phyloP scores from a whole-genome alignment of 2,329 filamentous ascomycete species.

The Penicillium sp. region DNA sequence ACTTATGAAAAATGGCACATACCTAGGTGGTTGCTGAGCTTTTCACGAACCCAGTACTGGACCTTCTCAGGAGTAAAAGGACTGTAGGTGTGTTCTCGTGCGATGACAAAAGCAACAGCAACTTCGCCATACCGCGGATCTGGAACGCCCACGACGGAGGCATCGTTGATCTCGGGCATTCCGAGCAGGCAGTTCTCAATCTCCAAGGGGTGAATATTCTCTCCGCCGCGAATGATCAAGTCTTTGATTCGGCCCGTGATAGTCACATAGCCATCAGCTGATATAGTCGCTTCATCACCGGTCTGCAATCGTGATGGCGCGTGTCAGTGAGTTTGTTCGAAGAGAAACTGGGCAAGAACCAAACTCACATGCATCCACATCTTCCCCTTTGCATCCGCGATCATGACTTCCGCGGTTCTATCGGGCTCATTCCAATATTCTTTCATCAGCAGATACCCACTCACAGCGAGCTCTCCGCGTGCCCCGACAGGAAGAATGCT shows the following conservation, averaged over 20 bases:
- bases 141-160: slow-evolving; percentile 74
- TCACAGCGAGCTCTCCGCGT: slow-evolving; percentile 73
- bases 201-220: slow-evolving; percentile 93
- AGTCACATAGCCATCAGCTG: slow-evolving; percentile 71
- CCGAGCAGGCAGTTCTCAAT: slow-evolving; percentile 81
- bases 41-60: slow-evolving; percentile 63
- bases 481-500: slow-evolving; percentile 57
- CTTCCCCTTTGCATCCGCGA: slow-evolving; percentile 50
- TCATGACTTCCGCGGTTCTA: slow-evolving; percentile 63
- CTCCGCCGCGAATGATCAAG: slow-evolving; percentile 86
- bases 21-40: slow-evolving; percentile 65
- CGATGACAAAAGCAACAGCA: slow-evolving; percentile 75
- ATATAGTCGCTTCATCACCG: slow-evolving; percentile 86
- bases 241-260: slow-evolving; percentile 95
- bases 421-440: slow-evolving; percentile 76
- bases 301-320: slow-evolving; percentile 46
- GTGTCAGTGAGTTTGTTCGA: background rate
- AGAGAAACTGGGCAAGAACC: background rate
- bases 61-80: slow-evolving; percentile 54
- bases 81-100: slow-evolving; percentile 31
- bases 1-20: slow-evolving; percentile 22
- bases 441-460: slow-evolving; percentile 84
- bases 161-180: slow-evolving; percentile 65
- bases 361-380: slow-evolving; percentile 68
- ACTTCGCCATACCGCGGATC: slow-evolving; percentile 80